Percentiles rank a stretch among this genome's conserved stretches.
These are phyloP conservation scores for Acaromyces ingoldii DNA, from an alignment of 1,284 basidiomycete genomes.

Conservation along the genomic window DNA sequence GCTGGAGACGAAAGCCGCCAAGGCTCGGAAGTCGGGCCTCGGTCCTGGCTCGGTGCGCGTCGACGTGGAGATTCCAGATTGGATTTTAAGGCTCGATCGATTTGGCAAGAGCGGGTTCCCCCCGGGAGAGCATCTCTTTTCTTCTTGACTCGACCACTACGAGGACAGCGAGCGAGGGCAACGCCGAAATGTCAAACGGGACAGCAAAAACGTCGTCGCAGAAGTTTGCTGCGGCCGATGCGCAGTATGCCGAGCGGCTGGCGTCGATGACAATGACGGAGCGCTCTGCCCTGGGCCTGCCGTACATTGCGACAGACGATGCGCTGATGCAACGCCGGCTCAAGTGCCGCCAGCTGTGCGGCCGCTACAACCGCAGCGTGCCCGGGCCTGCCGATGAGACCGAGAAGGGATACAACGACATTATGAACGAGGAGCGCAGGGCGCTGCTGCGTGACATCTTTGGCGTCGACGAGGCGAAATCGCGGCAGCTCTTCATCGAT, in stretches of 20 bases:
- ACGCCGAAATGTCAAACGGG: no score
- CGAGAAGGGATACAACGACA: background rate
- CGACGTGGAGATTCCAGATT: no score
- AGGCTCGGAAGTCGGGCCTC: no score
- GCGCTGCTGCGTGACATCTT: constrained; percentile 18
- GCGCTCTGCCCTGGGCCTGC: constrained; percentile 7
- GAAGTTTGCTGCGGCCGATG: constrained; percentile 10
- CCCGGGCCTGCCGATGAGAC: background rate
- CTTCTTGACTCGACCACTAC: no score
- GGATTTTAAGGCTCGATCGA: no score
- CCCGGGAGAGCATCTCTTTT: no score
- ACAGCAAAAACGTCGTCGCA: constrained; percentile 7
- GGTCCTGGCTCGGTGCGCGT: no score
- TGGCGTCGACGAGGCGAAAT: constrained; percentile 4
- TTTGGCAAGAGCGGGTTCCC: no score
- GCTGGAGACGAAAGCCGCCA: no score
- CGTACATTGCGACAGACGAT: constrained; percentile 19
- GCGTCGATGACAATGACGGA: constrained; percentile 1
- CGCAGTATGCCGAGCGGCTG: constrained; percentile 1
- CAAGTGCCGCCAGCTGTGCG: constrained; percentile 8
- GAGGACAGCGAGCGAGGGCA: no score
- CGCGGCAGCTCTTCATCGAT: constrained; percentile 18
- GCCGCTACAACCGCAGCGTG: constrained; percentile 12
- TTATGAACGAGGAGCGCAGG: constrained; percentile 14
- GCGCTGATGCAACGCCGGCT: constrained; percentile 10